Evolutionary conservation across 768 basidiomycete species (phyloP).

Genomic region (Tulasnella sp.): DNA sequence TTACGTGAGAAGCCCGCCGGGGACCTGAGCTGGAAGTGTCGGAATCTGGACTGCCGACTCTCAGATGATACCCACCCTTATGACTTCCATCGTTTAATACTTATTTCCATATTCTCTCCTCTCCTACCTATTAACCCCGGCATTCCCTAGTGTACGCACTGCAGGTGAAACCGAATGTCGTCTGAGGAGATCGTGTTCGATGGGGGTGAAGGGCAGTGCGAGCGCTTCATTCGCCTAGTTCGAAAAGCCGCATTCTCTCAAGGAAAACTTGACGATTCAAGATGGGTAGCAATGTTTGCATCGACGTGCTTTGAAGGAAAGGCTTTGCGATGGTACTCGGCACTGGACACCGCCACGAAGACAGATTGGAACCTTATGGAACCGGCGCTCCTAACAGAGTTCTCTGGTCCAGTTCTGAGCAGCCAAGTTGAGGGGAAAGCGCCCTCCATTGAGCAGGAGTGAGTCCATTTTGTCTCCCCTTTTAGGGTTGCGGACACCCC

Average conservation of each 20-base stretch:
- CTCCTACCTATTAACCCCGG: background rate
- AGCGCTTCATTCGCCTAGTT: conserved; percentile 1
- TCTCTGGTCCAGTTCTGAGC: background rate
- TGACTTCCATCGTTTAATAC: background rate
- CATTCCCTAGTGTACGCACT: background rate
- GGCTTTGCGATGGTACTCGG: background rate
- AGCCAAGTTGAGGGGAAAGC: background rate
- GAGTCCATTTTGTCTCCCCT: background rate
- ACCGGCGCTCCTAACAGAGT: background rate
- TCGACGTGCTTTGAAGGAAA: conserved; percentile 12
- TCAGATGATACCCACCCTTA: no score
- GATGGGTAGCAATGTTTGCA: conserved; percentile 2
- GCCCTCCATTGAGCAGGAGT: background rate
- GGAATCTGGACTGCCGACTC: background rate
- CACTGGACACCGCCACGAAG: background rate
- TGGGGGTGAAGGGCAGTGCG: conserved; percentile 12
- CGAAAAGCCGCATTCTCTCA: background rate
- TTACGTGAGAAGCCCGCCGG: background rate
- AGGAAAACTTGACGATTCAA: background rate
- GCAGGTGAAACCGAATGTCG: background rate
- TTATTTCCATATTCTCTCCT: background rate
- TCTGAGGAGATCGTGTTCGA: conserved; percentile 6
- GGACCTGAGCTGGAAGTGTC: background rate
- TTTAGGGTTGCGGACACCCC: background rate
- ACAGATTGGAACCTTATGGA: conserved; percentile 2